Conservation (phyloP, 768 basidiomycete genomes). For the Termitomyces sp. region DNA sequence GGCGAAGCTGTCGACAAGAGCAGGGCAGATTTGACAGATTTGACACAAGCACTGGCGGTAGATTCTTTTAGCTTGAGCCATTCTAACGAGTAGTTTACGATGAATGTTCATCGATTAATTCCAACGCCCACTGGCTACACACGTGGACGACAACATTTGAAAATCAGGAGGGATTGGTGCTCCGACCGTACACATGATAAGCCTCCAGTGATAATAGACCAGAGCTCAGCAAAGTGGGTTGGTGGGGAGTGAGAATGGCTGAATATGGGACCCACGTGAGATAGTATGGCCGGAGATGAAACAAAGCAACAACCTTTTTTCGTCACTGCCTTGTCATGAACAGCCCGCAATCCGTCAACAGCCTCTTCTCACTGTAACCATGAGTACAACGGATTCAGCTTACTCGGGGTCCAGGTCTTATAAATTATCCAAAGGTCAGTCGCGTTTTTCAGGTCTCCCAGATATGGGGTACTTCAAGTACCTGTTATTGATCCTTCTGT, state of each 20-base stretch:
- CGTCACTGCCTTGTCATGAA: constrained; percentile 8
- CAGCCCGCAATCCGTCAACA: constrained; percentile 1
- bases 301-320: constrained; percentile 5
- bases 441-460: not conserved
- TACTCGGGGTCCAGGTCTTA: constrained; percentile 9
- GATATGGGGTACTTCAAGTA: constrained; percentile 4
- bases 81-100: not conserved
- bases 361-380: constrained; percentile 3
- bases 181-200: not conserved
- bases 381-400: constrained; percentile 9
- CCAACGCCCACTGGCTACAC: not conserved
- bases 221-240: not conserved
- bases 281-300: constrained; percentile 8
- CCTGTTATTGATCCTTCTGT: constrained; percentile 5
- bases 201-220: not conserved
- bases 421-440: constrained; percentile 7
- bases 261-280: constrained; percentile 5
- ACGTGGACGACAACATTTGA: not conserved
- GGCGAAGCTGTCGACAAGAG: not conserved
- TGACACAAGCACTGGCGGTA: not conserved
- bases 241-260: not conserved
- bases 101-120: not conserved
- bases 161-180: not conserved
- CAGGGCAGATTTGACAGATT: not conserved
- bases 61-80: not conserved